A percentile compares a stretch with the other conserved stretches of the same genome.
Conservation (phyloP, 352 stramenopile species). For the Globisporangium paddicum region DNA sequence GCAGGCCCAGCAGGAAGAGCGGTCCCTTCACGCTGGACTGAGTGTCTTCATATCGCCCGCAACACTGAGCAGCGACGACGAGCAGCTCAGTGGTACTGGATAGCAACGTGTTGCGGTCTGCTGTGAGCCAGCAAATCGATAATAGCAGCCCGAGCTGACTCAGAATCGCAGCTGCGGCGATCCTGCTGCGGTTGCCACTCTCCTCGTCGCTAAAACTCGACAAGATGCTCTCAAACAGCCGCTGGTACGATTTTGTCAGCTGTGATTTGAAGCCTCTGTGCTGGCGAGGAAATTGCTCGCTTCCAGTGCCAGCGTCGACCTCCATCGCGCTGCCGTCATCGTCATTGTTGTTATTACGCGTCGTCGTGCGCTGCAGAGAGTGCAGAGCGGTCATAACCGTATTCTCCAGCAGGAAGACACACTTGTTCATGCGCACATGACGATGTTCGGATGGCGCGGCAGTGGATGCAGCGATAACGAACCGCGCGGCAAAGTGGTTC, state of each 20-base stretch:
- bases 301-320: neutral
- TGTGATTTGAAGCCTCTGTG: neutral
- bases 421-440: neutral
- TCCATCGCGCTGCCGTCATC: neutral
- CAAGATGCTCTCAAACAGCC: neutral
- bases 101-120: neutral
- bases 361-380: neutral
- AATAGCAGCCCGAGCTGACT: constrained; percentile 9
- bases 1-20: constrained; percentile 41
- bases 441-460: neutral
- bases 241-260: neutral
- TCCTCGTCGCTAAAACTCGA: neutral
- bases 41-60: neutral
- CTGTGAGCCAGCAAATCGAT: neutral
- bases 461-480: neutral
- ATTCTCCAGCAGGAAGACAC: constrained; percentile 8
- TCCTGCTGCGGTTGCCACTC: neutral
- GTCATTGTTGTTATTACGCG: neutral
- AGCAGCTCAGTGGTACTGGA: constrained; percentile 1
- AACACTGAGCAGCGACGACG: neutral
- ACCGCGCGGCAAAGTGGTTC: neutral
- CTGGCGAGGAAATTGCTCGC: neutral
- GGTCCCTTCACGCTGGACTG: constrained; percentile 16
- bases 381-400: neutral
- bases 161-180: constrained; percentile 3